Base-by-base conservation (phyloP, 192 early-diverging fungal species). In the Coemansia sp. region DNA sequence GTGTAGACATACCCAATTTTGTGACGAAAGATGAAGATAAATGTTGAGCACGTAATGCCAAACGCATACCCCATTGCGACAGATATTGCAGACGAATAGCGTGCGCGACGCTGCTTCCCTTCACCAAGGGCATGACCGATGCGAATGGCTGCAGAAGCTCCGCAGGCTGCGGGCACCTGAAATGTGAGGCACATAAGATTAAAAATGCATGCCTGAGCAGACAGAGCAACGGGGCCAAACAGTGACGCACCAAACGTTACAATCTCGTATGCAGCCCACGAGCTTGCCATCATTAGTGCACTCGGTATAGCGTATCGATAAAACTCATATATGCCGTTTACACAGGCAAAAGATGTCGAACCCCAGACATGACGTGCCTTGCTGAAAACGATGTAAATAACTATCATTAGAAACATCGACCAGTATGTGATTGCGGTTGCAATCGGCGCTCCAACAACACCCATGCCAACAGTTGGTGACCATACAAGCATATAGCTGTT, bases 211-310 rank as follows among this genome's bases (percentile, higher is more conserved):
- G 86, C 84, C 59, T 98, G 96, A 15, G 92, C 89, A 12, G 94
- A 93, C 30, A 98, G 62, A 8, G 80, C 61, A 12, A 73, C 56
- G 1, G 84, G 83, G 6, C 94, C 93, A n/a, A 98, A 74, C 39
- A 87, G 76, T 22, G 91, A 92, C 4, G 93, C 84, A 3, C 81
- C 82, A 61, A 93, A 64, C 2, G 89, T 84, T 15, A 89, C 79
- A 4, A 86, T 54, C 62, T 93, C 91, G 73, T 87, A 93, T 13
- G 87, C 86, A 62, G 84, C 88, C 91, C 93, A 94, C 64, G 91
- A 90, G 19, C 84, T 81, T 34, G 87, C 87, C 27, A 90, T 78
- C 93, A 95, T 97, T 34, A 89, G 60, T 6, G 91, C 84, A 9
- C 91, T 88, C 0, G 95, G 92, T 8, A 92, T 60, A 1, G 91